Evolutionary conservation across 2,329 filamentous ascomycete species (phyloP), one percentile per base, ranked within the genome.

Genomic region (Colletotrichum echinochloae): DNA sequence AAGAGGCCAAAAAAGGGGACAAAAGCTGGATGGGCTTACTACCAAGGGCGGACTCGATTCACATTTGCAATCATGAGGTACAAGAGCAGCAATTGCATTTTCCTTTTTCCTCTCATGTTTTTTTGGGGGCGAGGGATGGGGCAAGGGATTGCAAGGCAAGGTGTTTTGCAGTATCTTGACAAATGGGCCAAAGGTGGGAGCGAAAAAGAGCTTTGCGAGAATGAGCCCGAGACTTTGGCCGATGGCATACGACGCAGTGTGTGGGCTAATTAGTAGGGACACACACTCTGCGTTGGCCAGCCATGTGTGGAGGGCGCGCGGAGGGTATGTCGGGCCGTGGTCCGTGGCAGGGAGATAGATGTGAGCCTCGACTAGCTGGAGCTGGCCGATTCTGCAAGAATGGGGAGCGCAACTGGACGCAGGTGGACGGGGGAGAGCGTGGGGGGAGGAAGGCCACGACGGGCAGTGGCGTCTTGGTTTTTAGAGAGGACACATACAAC

Each of bases 131-230:
- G 61, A 61, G 8, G 61, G 66, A 48, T 68, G 60, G 18, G 60
- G 65, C 69, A 71, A 69, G 60, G 66, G 66, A 72, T 66, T 71
- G 56, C 70, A n/a, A n/a, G n/a, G 51, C 33, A 44, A 49, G 66
- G 60, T 72, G 60, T 70, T 70, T 65, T 52, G 66, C 59, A 48
- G 33, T 65, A 28, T 37, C 65, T 60, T 55, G 55, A 49, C 46
- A 33, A 37, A 59, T 7, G 39, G 28, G 60, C 44, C 66, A 55
- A 4, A n/a, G n/a, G 48, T 60, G 26, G 44, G 35, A 37, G 1
- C 11, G 20, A 60, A 39, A 61, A 67, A 61, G n/a, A 63, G 48
- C 64, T 46, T n/a, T 39, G 28, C 23, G 56, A 65, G 59, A 68
- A 28, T 33, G 57, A 26, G 48, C 54, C 46, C 59, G 64, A 52